A percentile compares a stretch with the other conserved stretches of the same genome.
Evolutionary conservation across 805 yeast species (phyloP).

Genomic region (Candida koratica): DNA sequence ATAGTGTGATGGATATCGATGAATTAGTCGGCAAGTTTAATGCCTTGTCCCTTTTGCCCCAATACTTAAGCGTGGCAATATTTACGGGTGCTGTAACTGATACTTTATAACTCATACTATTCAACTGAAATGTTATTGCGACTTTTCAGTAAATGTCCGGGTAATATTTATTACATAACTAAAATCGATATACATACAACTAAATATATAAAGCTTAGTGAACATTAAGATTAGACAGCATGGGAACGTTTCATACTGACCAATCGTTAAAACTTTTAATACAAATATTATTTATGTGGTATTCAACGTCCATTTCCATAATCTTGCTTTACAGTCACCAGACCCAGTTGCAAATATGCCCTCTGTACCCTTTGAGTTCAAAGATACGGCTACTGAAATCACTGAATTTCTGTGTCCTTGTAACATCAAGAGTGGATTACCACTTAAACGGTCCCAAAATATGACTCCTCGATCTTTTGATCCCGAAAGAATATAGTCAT

Average conservation of each 20-base stretch:
- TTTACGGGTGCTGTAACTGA: conserved; percentile 96
- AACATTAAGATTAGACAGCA: neutral
- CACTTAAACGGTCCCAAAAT: conserved; percentile 91
- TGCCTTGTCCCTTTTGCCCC: conserved; percentile 94
- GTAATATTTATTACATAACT: conserved; percentile 8
- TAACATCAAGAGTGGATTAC: conserved; percentile 89
- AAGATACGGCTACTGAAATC: conserved; percentile 88
- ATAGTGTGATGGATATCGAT: conserved; percentile 88
- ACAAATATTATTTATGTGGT: no score
- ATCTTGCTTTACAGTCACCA: conserved; percentile 96
- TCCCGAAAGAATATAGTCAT: conserved; percentile 86
- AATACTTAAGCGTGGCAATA: conserved; percentile 94
- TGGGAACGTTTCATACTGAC: no score
- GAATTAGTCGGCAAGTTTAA: conserved; percentile 94
- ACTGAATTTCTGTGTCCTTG: conserved; percentile 97
- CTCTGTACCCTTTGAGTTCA: conserved; percentile 65
- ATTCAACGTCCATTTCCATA: conserved; percentile 80
- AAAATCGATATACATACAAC: conserved; percentile 5
- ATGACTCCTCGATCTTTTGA: conserved; percentile 96
- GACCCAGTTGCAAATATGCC: conserved; percentile 95
- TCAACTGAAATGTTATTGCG: no score
- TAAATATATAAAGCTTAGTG: conserved; percentile 5
- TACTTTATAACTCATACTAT: conserved; percentile 53
- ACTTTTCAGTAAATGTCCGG: conserved; percentile 4
- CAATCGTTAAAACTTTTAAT: no score